phyloP scores from a whole-genome alignment of 305 asterid genomes.

The Solanum hybrid region DNA sequence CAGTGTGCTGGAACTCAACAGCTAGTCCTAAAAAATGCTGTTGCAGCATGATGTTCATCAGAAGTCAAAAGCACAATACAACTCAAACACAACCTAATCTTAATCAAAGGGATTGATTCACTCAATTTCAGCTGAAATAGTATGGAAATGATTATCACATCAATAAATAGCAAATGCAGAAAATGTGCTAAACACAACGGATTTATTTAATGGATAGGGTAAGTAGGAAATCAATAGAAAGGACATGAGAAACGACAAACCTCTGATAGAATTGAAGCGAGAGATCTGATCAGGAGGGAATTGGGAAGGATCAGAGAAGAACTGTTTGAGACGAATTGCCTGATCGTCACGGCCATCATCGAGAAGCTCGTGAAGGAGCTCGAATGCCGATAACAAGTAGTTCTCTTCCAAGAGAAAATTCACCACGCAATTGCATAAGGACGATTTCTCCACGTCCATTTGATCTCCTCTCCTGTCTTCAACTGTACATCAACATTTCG shows the following conservation, averaged over 20 bases:
- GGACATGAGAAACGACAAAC: constrained; percentile 20
- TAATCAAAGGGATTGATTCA: background rate
- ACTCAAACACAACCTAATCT: background rate
- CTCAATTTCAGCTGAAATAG: background rate
- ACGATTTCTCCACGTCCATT: constrained; percentile 99
- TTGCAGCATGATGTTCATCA: background rate
- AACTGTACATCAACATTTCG: background rate
- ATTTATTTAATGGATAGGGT: background rate
- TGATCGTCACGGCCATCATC: constrained; percentile 96
- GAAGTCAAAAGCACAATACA: background rate
- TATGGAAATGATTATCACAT: background rate
- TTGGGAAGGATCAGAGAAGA: constrained; percentile 76
- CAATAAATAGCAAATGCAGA: background rate
- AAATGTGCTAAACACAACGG: constrained; percentile 1
- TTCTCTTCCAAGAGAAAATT: constrained; percentile 93
- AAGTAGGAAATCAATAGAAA: background rate
- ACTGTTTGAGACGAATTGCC: constrained; percentile 88
- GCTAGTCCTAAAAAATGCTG: background rate
- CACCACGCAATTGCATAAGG: constrained; percentile 96
- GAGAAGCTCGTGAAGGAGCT: constrained; percentile 97
- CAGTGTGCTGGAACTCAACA: background rate
- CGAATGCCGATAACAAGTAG: constrained; percentile 89
- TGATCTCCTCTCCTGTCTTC: background rate
- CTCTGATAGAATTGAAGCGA: constrained; percentile 81
- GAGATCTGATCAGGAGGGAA: constrained; percentile 97